These are phyloP conservation scores for Plantago elongata DNA, from an alignment of 257 asterid species.

Conservation along the genomic window DNA sequence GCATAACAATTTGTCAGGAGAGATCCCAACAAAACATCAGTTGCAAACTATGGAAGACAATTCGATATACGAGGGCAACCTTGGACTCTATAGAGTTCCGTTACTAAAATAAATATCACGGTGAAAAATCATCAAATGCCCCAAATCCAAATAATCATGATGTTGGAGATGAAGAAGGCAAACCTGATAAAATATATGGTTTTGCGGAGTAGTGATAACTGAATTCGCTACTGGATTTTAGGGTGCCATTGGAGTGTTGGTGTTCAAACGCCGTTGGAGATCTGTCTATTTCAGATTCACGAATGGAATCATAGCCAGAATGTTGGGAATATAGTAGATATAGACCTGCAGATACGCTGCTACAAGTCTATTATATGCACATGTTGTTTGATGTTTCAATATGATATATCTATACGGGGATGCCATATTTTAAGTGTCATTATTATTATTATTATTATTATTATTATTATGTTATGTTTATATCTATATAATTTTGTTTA, in stretches of 20 bases:
- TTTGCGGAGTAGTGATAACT: background rate
- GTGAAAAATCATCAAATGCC: background rate
- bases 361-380: too few relatives aligned
- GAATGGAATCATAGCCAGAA: background rate
- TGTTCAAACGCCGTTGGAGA: background rate
- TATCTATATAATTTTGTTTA: too few relatives aligned
- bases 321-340: too few relatives aligned
- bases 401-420: too few relatives aligned
- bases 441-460: too few relatives aligned
- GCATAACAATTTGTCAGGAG: background rate
- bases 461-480: too few relatives aligned
- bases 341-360: too few relatives aligned
- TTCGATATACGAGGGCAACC: background rate
- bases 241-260: background rate
- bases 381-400: too few relatives aligned
- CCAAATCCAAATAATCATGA: background rate
- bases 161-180: background rate
- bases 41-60: constrained; percentile 2
- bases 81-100: background rate
- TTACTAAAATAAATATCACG: background rate
- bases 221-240: background rate
- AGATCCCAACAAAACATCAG: background rate
- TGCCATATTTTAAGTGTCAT: too few relatives aligned
- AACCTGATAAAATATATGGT: background rate
- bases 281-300: background rate